Base-by-base conservation (phyloP, 345 rosid genomes). In the Limnanthes douglasii region DNA sequence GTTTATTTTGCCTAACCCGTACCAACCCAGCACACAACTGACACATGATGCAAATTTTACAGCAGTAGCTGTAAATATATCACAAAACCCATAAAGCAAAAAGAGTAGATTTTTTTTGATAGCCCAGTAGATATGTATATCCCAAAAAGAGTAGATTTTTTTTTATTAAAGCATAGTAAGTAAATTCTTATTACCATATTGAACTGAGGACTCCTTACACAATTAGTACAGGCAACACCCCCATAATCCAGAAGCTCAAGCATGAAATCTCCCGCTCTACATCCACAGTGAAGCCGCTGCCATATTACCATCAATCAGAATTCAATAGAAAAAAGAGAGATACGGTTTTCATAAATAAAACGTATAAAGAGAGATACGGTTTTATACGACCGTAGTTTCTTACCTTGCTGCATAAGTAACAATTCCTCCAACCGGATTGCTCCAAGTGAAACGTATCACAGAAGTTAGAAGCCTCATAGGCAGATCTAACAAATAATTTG, bases 281-380 rank as follows among this genome's bases (percentile, higher is more conserved):
- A 86, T 28, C 97, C 97, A 67, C 94, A 86, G 45, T 86, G 97
- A 39, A 86, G 73, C 39, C 68, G 57, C 97, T 86, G 80, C 32
- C 45, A 56, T 21, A 32, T 5, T 43, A n/a, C n/a, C n/a, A 0
- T 14, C 49, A 41, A 48, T 55, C 44, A 55, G 27, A 23, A 45
- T 31, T 38, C 15, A 40, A 46, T 15, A 15, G 15, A 42, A 1
- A 8, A 0, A 6, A 3, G 18, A 37, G n/a, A n/a, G n/a, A n/a
- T n/a, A n/a, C n/a, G n/a, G n/a, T n/a, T 5, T 7, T 3, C n/a
- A 12, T 4, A 22, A 0, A 17, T 30, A 4, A 26, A 18, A 17
- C 12, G 20, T 8, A 24, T 12, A 5, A 10, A 26, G 27, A 42
- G 12, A 12, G 13, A 37, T 2, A 5, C 8, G 17, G 17, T 14